phyloP scores from a whole-genome alignment of 2,329 filamentous ascomycete genomes.

The Periconia sp. region DNA sequence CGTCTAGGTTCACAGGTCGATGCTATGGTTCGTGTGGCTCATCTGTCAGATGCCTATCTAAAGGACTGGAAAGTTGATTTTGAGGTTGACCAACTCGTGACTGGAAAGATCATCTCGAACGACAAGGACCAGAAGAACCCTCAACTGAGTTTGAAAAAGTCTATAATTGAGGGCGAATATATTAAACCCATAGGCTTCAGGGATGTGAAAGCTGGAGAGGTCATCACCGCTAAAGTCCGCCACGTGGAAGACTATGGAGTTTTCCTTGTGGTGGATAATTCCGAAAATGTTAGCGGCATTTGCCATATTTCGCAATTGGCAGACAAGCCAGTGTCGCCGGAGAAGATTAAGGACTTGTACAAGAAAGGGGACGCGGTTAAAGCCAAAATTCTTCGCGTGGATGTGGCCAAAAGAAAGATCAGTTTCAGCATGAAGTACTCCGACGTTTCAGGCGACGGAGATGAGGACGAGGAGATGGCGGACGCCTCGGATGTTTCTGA shows the following conservation, averaged over 20 bases:
- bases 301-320: conserved; percentile 94
- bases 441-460: conserved; percentile 68
- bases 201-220: conserved; percentile 77
- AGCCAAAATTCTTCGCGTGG: conserved; percentile 80
- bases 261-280: conserved; percentile 87
- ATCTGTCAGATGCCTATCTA: conserved; percentile 86
- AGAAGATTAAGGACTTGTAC: conserved; percentile 87
- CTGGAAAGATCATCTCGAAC: conserved; percentile 76
- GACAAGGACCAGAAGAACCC: conserved; percentile 70
- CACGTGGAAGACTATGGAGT: conserved; percentile 95
- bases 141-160: conserved; percentile 85
- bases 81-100: conserved; percentile 86
- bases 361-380: conserved; percentile 91
- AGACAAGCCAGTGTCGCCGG: conserved; percentile 77
- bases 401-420: conserved; percentile 73
- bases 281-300: conserved; percentile 84
- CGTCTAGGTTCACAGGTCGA: conserved; percentile 78
- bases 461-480: conserved; percentile 39
- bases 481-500: conserved; percentile 35
- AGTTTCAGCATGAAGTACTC: conserved; percentile 92
- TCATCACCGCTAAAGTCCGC: conserved; percentile 85
- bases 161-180: conserved; percentile 78
- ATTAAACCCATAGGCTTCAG: conserved; percentile 70
- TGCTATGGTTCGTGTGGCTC: conserved; percentile 80
- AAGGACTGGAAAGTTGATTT: conserved; percentile 96